These are phyloP conservation scores for Talaromyces sp. DNA, from an alignment of 2,329 filamentous ascomycete genomes.

Conservation along the genomic window DNA sequence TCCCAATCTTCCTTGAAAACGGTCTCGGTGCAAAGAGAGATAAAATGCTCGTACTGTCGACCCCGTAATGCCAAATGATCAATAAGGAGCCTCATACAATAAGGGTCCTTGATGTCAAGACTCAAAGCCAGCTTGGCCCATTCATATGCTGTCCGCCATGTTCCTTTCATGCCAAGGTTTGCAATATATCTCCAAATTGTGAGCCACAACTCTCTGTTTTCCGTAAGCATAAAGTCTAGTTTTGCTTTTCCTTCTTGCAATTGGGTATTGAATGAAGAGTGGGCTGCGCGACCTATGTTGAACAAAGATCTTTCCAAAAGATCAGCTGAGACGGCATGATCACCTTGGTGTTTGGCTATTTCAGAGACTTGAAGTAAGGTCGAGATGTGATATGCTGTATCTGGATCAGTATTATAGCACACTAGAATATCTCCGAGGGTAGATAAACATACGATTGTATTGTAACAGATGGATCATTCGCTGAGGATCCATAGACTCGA, in stretches of 20 bases:
- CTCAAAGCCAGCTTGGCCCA: conserved; percentile 83
- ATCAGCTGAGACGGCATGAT: conserved; percentile 79
- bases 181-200: conserved; percentile 83
- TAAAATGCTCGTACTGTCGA: conserved; percentile 67
- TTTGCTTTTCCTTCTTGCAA: conserved; percentile 73
- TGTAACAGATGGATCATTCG: conserved; percentile 71
- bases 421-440: too few relatives aligned
- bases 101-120: conserved; percentile 73
- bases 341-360: conserved; percentile 85
- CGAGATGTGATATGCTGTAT: conserved; percentile 74
- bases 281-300: conserved; percentile 81
- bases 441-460: conserved; percentile 47
- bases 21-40: conserved; percentile 59
- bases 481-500: conserved; percentile 80
- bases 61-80: conserved; percentile 82
- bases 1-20: conserved; percentile 48
- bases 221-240: conserved; percentile 72
- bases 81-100: conserved; percentile 72
- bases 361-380: conserved; percentile 90
- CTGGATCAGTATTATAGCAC: conserved; percentile 22
- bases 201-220: conserved; percentile 91
- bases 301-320: conserved; percentile 88
- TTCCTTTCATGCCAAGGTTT: conserved; percentile 83
- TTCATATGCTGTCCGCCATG: conserved; percentile 85
- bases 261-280: conserved; percentile 73